Evolutionary conservation across 257 asterid genomes (phyloP), one percentile per base, ranked within the genome.

Genomic region (Nicotiana otophora): DNA sequence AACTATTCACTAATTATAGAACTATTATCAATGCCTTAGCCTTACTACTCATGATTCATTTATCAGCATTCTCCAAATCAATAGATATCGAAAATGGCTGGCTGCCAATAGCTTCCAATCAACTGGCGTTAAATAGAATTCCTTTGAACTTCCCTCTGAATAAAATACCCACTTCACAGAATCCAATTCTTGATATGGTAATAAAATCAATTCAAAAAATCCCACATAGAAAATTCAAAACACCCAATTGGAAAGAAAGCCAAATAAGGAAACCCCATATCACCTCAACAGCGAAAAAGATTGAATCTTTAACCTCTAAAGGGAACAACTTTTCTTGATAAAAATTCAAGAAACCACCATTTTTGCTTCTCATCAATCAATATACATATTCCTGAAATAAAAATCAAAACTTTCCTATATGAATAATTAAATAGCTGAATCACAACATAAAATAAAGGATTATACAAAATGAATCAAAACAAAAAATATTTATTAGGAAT

Each of bases 1-100:
- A 68, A 67, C 55, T 46, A 20, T 53, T 82, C 83, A 87, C 67
- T 57, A 33, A 62, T 81, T 28, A 76, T 81, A 80, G 81, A 84
- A 14, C 78, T 67, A 12, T 53, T 12, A 7, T 14, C 62, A 26
- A 39, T 69, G 20, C 14, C 63, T 72, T 10, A 62, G n/a, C 14
- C 63, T 72, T 10, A 26, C 67, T 8, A 61, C 67, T 60, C 65
- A 60, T 60, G 26, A 60, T 60, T n/a, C 26, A 60, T 60, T 60
- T 20, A 61, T 61, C 33, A 61, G 33, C 67, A 61, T 62, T 48
- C 60, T 23, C 61, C 62, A 72, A 72, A 46, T 72, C 23, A 58
- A 46, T 48, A 48, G 1, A 72, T 30, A 65, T 65, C 46, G 30
- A 30, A 30, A 63, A 16, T 26, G 9, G 1, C 5, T 3, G 51